phyloP scores from a whole-genome alignment of 2,329 filamentous ascomycete genomes.

The Trematosphaeria pertusa region DNA sequence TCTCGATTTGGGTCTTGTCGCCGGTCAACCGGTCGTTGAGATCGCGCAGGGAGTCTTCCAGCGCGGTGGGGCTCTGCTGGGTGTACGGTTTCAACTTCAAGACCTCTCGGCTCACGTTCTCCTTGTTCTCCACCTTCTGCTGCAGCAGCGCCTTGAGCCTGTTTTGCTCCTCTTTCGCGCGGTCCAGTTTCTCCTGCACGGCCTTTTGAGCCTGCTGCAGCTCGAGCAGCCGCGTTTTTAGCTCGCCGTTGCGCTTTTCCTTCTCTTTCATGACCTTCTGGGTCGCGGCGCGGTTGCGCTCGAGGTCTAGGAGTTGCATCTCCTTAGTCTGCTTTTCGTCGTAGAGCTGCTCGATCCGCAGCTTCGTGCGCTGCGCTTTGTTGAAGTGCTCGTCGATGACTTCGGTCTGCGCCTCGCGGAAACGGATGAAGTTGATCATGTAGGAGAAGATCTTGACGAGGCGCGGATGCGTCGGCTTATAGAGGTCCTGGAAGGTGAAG shows the following conservation, averaged over 20 bases:
- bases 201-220: conserved; percentile 82
- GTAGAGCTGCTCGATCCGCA: conserved; percentile 85
- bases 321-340: conserved; percentile 88
- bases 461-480: conserved; percentile 87
- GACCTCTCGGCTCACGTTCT: conserved; percentile 81
- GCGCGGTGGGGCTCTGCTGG: conserved; percentile 80
- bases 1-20: conserved; percentile 86
- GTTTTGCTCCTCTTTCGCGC: conserved; percentile 79
- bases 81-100: conserved; percentile 91
- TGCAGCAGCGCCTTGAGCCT: conserved; percentile 76
- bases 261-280: conserved; percentile 85
- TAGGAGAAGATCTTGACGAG: conserved; percentile 96
- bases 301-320: conserved; percentile 78
- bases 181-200: conserved; percentile 81
- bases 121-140: conserved; percentile 72
- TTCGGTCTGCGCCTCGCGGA: conserved; percentile 88
- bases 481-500: conserved; percentile 91
- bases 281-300: conserved; percentile 77
- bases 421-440: conserved; percentile 98
- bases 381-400: conserved; percentile 95
- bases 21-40: conserved; percentile 77
- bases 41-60: conserved; percentile 83
- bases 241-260: conserved; percentile 81
- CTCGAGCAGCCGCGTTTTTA: conserved; percentile 82
- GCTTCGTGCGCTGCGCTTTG: conserved; percentile 84